phyloP scores from a whole-genome alignment of 2,329 filamentous ascomycete genomes.

The Xylaria hypoxylon region DNA sequence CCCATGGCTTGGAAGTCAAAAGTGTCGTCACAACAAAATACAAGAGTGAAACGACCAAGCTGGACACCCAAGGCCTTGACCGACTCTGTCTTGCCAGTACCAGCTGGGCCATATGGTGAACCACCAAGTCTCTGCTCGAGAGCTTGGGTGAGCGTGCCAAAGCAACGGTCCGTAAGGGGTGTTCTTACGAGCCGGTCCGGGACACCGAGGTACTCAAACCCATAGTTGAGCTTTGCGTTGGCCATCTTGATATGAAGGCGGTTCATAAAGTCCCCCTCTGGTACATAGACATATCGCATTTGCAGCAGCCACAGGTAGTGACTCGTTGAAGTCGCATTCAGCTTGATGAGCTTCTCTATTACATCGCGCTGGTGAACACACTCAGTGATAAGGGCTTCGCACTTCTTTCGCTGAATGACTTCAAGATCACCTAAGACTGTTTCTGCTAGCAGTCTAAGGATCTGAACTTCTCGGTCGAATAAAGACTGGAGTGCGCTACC shows the following conservation, averaged over 20 bases:
- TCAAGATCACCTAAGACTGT: constrained; percentile 92
- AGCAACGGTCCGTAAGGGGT: constrained; percentile 96
- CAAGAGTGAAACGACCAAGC: constrained; percentile 95
- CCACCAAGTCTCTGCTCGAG: constrained; percentile 94
- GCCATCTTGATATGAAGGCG: constrained; percentile 95
- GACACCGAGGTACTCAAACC: constrained; percentile 97
- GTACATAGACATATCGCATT: constrained; percentile 93
- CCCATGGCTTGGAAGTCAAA: constrained; percentile 99
- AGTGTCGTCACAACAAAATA: constrained; percentile 99
- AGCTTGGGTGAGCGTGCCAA: constrained; percentile 96
- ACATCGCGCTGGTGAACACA: constrained; percentile 97
- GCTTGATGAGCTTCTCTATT: constrained; percentile 84
- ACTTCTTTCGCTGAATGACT: constrained; percentile 90
- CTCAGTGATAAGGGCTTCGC: constrained; percentile 98
- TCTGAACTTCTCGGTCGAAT: constrained; percentile 84
- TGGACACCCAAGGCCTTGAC: constrained; percentile 98
- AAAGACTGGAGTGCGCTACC: constrained; percentile 76
- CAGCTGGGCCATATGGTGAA: constrained; percentile 95
- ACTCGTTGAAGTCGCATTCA: constrained; percentile 77
- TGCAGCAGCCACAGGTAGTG: constrained; percentile 95
- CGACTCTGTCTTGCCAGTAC: constrained; percentile 98
- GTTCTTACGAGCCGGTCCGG: constrained; percentile 96
- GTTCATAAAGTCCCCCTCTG: constrained; percentile 83
- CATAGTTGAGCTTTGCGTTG: constrained; percentile 93
- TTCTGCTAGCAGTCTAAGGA: constrained; percentile 86